These are phyloP conservation scores for Xanthoceras sorbifolium DNA, from an alignment of 345 rosid genomes.

Conservation along the genomic window DNA sequence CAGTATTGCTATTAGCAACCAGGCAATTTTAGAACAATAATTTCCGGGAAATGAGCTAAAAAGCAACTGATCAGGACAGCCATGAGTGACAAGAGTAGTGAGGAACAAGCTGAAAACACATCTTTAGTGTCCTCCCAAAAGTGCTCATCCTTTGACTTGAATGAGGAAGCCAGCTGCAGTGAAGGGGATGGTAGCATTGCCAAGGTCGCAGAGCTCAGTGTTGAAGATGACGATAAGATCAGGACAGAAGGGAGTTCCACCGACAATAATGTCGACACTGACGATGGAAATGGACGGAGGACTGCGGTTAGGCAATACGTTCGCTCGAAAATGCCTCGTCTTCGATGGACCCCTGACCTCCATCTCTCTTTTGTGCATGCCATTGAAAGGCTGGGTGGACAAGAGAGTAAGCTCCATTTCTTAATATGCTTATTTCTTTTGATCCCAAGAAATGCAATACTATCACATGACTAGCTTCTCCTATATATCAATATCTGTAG, in stretches of 20 bases:
- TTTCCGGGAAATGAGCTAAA: too few species aligned
- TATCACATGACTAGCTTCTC: neutral
- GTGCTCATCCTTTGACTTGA: slow-evolving; percentile 43
- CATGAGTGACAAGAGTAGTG: slow-evolving; percentile 10
- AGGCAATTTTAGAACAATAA: neutral
- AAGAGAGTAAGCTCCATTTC: slow-evolving; percentile 61
- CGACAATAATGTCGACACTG: slow-evolving; percentile 15
- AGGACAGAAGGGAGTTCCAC: slow-evolving; percentile 32
- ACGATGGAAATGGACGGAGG: slow-evolving; percentile 26
- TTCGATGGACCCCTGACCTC: slow-evolving; percentile 91
- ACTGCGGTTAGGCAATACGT: slow-evolving; percentile 63
- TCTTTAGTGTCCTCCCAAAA: slow-evolving; percentile 31
- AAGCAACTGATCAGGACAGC: neutral
- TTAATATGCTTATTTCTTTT: neutral
- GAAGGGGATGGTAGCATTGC: slow-evolving; percentile 13
- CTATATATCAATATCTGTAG: too few species aligned
- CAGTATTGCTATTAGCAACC: neutral
- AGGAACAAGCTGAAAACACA: slow-evolving; percentile 31
- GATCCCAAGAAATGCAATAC: neutral
- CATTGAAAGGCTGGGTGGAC: slow-evolving; percentile 84
- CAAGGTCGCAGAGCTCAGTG: neutral
- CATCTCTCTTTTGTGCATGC: slow-evolving; percentile 78
- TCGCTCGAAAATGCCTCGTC: slow-evolving; percentile 76
- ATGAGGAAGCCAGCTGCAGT: slow-evolving; percentile 45
- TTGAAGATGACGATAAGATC: slow-evolving; percentile 29